Evolutionary conservation across 139 green algal genomes (phyloP).

Genomic region (Chlamydomonas sp.): DNA sequence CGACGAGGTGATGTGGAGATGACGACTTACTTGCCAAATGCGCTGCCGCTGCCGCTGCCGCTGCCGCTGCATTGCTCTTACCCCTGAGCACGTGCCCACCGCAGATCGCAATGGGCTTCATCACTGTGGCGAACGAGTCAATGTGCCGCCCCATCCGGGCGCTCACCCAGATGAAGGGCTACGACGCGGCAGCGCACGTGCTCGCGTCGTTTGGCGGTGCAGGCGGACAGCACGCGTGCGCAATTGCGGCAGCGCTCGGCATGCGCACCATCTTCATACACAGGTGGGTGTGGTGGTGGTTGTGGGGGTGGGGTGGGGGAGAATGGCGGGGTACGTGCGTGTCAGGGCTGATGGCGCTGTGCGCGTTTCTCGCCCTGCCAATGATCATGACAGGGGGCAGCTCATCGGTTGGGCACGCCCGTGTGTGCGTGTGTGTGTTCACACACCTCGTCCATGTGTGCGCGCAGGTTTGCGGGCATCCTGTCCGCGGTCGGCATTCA

Average conservation of each 20-base stretch:
- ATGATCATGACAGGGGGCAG: no score
- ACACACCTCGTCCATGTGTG: not conserved
- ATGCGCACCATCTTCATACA: constrained; percentile 95
- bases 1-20: constrained; percentile 73
- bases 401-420: no score
- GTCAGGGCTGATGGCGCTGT: no score
- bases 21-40: not conserved
- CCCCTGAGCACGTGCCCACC: not conserved
- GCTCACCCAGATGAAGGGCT: constrained; percentile 85
- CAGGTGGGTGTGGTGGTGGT: constrained; percentile 34
- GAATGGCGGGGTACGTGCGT: no score
- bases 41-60: not conserved
- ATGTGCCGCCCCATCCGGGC: constrained; percentile 94
- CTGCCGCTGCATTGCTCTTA: not conserved
- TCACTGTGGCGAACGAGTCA: constrained; percentile 92
- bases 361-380: no score
- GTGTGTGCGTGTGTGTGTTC: no score
- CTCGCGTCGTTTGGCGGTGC: constrained; percentile 94
- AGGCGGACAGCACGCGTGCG: constrained; percentile 90
- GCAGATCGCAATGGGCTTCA: constrained; percentile 72
- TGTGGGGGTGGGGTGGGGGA: no score
- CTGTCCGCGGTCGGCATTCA: constrained; percentile 92
- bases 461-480: constrained; percentile 65
- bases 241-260: constrained; percentile 78
- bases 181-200: constrained; percentile 80